Evolutionary conservation across 108 stramenopile genomes (phyloP).

Genomic region (Hondaea fermentalgiana): DNA sequence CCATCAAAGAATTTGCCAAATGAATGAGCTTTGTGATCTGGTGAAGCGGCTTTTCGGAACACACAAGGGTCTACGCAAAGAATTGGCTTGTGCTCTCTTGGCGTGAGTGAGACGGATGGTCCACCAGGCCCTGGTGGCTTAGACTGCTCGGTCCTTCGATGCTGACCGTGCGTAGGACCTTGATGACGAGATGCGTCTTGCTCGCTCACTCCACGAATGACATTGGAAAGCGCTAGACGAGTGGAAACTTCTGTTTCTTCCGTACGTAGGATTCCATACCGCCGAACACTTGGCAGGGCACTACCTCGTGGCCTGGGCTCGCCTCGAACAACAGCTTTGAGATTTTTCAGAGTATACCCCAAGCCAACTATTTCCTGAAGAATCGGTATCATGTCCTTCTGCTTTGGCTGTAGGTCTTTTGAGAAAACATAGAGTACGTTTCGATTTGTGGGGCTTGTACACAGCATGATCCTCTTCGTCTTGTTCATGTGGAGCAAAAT

Average conservation of each 20-base stretch:
- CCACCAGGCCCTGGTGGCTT: too few species aligned
- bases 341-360: not conserved
- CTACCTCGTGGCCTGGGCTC: too few species aligned
- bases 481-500: not conserved
- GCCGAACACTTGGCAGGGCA: not conserved
- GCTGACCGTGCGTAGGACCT: too few species aligned
- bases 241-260: too few species aligned
- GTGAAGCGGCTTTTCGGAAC: too few species aligned
- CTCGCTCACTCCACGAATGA: too few species aligned
- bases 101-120: not conserved
- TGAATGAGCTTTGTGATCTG: not conserved
- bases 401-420: not conserved
- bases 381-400: not conserved
- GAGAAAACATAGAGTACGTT: not conserved
- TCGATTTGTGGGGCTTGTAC: not conserved
- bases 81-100: not conserved
- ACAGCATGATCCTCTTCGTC: not conserved
- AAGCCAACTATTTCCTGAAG: not conserved
- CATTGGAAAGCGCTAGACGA: too few species aligned
- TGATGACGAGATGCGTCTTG: too few species aligned
- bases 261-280: not conserved
- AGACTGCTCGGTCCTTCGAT: too few species aligned
- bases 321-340: not conserved
- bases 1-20: not conserved
- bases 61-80: not conserved